Evolutionary conservation across 805 yeast species (phyloP).

Genomic region (Starmerella sp.): DNA sequence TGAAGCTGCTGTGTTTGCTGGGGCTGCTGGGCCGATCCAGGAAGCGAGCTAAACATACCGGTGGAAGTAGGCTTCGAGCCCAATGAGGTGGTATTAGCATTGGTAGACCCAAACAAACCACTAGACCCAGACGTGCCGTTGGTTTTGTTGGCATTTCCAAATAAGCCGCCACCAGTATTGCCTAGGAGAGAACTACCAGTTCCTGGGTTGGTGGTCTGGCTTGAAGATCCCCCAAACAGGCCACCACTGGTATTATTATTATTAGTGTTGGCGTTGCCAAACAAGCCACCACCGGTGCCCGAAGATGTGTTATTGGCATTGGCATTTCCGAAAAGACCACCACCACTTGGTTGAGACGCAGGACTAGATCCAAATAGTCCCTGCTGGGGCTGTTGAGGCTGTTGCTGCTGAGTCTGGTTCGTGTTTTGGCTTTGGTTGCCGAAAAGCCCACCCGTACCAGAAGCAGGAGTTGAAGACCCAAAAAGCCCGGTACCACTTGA

Average conservation of each 20-base stretch:
- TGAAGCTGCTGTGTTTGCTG: conserved; percentile 3
- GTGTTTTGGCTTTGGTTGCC: conserved; percentile 1
- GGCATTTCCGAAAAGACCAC: conserved; percentile 26
- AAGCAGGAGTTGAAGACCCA: neutral
- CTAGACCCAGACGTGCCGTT: neutral
- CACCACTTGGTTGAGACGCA: conserved; percentile 14
- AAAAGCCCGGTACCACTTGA: neutral
- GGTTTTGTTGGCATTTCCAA: conserved; percentile 3
- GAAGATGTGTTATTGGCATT: neutral
- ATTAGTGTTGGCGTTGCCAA: conserved; percentile 13
- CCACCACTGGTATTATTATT: neutral
- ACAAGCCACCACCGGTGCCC: conserved; percentile 19
- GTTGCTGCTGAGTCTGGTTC: conserved; percentile 7
- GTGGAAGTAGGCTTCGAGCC: neutral
- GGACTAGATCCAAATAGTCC: conserved; percentile 19
- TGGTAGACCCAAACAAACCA: conserved; percentile 6
- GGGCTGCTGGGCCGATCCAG: neutral
- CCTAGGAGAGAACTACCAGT: neutral
- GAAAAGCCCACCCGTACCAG: conserved; percentile 3
- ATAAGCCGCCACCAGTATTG: conserved; percentile 5
- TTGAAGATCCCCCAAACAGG: conserved; percentile 12
- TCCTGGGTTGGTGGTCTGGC: neutral
- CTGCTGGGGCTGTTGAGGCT: conserved; percentile 15
- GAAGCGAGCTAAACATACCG: neutral
- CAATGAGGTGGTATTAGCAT: neutral